These are phyloP conservation scores for Clarireedia hainanense DNA, from an alignment of 2,329 filamentous ascomycete genomes.

Conservation along the genomic window DNA sequence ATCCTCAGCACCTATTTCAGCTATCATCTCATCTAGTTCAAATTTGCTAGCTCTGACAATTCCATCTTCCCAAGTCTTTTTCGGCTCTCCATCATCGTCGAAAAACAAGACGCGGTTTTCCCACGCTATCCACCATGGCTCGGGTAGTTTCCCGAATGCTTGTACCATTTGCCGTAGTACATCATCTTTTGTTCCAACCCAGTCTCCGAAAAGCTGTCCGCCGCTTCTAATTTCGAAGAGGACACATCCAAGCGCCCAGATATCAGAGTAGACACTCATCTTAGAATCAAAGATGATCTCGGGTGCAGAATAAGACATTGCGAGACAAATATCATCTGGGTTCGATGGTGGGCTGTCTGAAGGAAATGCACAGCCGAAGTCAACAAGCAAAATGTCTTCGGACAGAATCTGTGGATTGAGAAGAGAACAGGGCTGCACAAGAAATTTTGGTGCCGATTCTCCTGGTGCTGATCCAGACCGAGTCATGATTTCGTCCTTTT, in stretches of 20 bases:
- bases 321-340: conserved; percentile 3
- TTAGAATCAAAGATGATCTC: conserved; percentile 12
- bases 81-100: no score
- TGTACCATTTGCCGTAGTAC: neutral
- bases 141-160: neutral
- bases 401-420: conserved; percentile 10
- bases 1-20: no score
- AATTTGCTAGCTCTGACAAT: no score
- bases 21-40: no score
- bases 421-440: conserved; percentile 12
- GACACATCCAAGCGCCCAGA: conserved; percentile 14
- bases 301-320: conserved; percentile 13
- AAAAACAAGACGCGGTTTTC: neutral
- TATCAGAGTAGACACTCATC: conserved; percentile 12
- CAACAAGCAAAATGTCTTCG: conserved; percentile 14
- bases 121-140: neutral
- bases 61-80: no score
- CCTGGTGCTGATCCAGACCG: neutral
- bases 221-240: conserved; percentile 13
- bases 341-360: conserved; percentile 3
- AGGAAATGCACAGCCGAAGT: conserved; percentile 13
- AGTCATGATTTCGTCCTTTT: conserved; percentile 8
- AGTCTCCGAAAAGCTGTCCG: neutral
- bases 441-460: conserved; percentile 6
- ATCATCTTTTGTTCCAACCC: neutral